Evolutionary conservation across 208 protist species (phyloP).

Genomic region (Phytomonas francai): DNA sequence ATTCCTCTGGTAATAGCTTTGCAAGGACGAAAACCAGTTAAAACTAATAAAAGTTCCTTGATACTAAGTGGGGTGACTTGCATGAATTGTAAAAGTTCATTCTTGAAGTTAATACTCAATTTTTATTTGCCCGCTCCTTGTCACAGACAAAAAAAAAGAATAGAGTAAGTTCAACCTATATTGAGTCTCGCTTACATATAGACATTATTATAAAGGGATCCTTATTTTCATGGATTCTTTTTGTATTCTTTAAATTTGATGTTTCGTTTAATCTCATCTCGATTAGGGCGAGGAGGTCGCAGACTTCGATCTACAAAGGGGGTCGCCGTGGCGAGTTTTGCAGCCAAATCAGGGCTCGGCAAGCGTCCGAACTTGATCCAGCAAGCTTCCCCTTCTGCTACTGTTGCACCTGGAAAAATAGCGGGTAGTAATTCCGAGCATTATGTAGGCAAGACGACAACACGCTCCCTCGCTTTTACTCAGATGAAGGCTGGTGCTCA

Average conservation of each 20-base stretch:
- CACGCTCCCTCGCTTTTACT: background rate
- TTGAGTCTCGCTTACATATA: slow-evolving; percentile 23
- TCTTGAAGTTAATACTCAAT: background rate
- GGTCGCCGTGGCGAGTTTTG: background rate
- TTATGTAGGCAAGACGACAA: background rate
- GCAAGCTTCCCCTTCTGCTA: background rate
- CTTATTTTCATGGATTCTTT: slow-evolving; percentile 8
- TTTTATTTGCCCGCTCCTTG: background rate
- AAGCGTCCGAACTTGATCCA: background rate
- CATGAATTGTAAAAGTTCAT: background rate
- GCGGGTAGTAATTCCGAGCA: background rate
- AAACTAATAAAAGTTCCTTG: background rate
- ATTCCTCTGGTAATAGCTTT: background rate
- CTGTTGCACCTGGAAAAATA: background rate
- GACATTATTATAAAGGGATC: slow-evolving; percentile 5
- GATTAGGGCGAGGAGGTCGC: background rate
- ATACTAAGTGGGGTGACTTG: background rate
- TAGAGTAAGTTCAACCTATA: slow-evolving; percentile 11
- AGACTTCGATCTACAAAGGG: background rate
- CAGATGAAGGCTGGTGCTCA: background rate
- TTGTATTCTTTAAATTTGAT: background rate
- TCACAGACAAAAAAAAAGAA: background rate
- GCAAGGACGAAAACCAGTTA: background rate
- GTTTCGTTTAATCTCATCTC: slow-evolving; percentile 1
- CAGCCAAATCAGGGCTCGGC: background rate